Evolutionary conservation across 768 basidiomycete genomes (phyloP), one percentile per base, ranked within the genome.

Genomic region (Hypsizygus marmoreus): DNA sequence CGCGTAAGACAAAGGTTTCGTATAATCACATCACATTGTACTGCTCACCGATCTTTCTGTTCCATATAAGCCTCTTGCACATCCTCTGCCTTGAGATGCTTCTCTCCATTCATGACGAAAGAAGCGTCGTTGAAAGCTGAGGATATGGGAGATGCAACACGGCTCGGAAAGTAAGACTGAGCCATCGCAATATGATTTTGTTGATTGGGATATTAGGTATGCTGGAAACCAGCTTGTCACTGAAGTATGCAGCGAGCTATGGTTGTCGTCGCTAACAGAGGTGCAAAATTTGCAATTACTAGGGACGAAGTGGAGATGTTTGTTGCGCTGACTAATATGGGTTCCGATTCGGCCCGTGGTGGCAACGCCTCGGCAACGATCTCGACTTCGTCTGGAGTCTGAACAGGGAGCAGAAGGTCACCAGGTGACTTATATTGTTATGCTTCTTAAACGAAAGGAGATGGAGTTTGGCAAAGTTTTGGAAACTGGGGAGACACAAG

Each of bases 21-120:
- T 20, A 25, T 17, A 46, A 16, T 17, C n/a, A 29, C 10, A n/a
- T 13, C 11, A 20, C 6, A 10, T 9, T 47, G 16, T 12, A 19
- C 5, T 13, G 71, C 82, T 55, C 57, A 90, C 92, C 81, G 73
- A 59, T 91, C 81, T 65, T 86, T 88, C 54, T 83, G 80, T 57
- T 81, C 80, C 54, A 89, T 70, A 64, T 87, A 92, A 4, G 76
- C 81, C 61, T 84, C 83, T 67, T 91, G 85, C 33, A 86, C 80
- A 64, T 88, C 86, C 57, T 88, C 86, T 13, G 73, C 78, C 64
- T 75, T 80, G 53, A 80, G 56, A 43, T 75, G 74, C 56, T 65
- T 71, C 50, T 75, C 75, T 39, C 62, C 65, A 46, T 59, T 65
- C 43, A 64, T 48, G 16, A 55, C 53, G 49, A 64, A 65, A 34